Conservation (phyloP, 768 basidiomycete species). For the Thelephora aurantiotincta region DNA sequence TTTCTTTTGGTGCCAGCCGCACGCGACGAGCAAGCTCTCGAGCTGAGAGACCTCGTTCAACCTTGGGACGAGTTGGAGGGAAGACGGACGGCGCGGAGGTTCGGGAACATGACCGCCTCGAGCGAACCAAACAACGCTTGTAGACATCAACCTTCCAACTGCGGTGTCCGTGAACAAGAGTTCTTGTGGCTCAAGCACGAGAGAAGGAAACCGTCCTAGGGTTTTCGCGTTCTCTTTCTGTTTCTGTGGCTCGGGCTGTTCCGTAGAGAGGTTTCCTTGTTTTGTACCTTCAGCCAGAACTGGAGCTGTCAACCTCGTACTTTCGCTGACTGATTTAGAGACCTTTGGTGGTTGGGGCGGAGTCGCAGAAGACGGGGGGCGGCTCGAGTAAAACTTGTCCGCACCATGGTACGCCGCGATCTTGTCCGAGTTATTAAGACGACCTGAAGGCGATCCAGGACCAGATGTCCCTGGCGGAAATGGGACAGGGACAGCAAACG, state of each 20-base stretch:
- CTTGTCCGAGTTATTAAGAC: background rate
- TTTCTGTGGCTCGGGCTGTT: no score
- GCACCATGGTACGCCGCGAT: background rate
- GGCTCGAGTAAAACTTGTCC: background rate
- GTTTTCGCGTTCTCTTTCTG: no score
- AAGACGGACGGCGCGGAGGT: background rate
- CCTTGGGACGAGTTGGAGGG: background rate
- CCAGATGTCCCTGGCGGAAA: background rate
- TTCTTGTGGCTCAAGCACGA: background rate
- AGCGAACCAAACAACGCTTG: background rate
- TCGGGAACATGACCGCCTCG: background rate
- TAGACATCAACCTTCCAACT: background rate
- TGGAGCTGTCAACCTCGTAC: no score
- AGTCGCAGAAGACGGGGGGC: background rate
- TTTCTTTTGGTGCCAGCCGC: background rate
- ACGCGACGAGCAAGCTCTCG: background rate
- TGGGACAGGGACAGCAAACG: background rate
- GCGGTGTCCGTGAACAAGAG: background rate
- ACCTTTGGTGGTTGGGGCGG: background rate
- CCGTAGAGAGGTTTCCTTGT: no score
- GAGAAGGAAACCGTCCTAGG: background rate
- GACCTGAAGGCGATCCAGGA: no score
- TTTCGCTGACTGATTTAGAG: no score
- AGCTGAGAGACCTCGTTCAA: background rate
- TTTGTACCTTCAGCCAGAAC: no score